These are phyloP conservation scores for Populus hybrid DNA, from an alignment of 441 rosid species.

Conservation along the genomic window DNA sequence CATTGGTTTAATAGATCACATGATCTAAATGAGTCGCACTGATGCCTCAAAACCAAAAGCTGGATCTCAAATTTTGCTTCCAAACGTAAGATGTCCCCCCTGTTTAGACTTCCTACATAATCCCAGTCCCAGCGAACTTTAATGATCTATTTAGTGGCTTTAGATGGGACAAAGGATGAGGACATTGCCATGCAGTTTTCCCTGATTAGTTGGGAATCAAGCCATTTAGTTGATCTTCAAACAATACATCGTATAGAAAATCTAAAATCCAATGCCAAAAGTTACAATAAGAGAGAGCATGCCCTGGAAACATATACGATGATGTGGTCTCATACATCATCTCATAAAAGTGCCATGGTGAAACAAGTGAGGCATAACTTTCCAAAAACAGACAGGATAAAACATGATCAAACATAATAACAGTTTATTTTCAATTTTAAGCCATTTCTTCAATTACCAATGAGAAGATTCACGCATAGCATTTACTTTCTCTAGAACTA, in stretches of 20 bases:
- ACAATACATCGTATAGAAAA: background rate
- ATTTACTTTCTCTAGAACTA: background rate
- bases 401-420: background rate
- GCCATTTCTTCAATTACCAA: background rate
- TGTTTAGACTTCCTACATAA: background rate
- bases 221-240: background rate
- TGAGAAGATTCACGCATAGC: background rate
- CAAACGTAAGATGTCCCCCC: background rate
- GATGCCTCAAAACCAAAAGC: too few relatives aligned
- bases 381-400: background rate
- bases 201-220: background rate
- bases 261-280: background rate
- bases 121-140: background rate
- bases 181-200: too few relatives aligned
- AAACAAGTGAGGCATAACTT: background rate
- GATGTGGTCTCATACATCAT: background rate
- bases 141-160: background rate
- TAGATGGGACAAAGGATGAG: background rate
- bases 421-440: background rate
- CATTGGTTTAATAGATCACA: background rate
- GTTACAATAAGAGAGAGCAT: background rate
- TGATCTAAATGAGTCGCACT: background rate
- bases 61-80: background rate
- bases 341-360: background rate
- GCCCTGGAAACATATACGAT: background rate